Percentiles rank a stretch among this genome's conserved stretches.
These are phyloP conservation scores for Aegilops sharonensis DNA, from an alignment of 176 grass and related monocot species.

Conservation along the genomic window DNA sequence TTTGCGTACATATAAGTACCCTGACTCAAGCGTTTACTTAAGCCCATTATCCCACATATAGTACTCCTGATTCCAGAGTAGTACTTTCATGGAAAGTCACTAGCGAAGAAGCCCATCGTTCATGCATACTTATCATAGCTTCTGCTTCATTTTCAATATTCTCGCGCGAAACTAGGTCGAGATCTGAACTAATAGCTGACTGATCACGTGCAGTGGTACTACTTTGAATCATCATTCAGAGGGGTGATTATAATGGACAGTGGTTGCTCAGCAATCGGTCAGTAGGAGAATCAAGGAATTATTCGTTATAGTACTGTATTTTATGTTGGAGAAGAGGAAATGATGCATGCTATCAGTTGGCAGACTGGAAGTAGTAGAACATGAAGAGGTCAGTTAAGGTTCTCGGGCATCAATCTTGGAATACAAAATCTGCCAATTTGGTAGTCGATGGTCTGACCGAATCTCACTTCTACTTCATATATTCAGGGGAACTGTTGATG, in stretches of 20 bases:
- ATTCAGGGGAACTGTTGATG: conserved; percentile 5
- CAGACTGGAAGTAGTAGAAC: not conserved
- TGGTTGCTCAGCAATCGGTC: not conserved
- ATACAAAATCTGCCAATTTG: not conserved
- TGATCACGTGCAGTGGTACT: conserved; percentile 24
- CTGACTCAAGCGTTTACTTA: not conserved
- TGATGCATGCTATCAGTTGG: not conserved
- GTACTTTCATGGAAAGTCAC: conserved; percentile 40
- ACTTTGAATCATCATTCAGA: not conserved
- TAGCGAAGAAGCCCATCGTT: not conserved
- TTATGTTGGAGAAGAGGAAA: not conserved
- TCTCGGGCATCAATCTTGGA: conserved; percentile 6
- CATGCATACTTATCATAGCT: not conserved
- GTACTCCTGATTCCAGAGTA: not conserved
- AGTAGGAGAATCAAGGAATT: not conserved
- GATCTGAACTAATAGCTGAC: not conserved
- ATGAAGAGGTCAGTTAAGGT: conserved; percentile 24
- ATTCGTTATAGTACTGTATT: not conserved
- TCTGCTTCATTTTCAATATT: not conserved
- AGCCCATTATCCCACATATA: not conserved
- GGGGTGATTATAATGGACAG: not conserved
- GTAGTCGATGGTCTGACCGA: conserved; percentile 21
- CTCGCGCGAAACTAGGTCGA: not conserved
- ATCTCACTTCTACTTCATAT: conserved; percentile 32
- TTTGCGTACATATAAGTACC: not conserved